Evolutionary conservation across 2,329 filamentous ascomycete species (phyloP).

Genomic region (Fusarium dimerum): DNA sequence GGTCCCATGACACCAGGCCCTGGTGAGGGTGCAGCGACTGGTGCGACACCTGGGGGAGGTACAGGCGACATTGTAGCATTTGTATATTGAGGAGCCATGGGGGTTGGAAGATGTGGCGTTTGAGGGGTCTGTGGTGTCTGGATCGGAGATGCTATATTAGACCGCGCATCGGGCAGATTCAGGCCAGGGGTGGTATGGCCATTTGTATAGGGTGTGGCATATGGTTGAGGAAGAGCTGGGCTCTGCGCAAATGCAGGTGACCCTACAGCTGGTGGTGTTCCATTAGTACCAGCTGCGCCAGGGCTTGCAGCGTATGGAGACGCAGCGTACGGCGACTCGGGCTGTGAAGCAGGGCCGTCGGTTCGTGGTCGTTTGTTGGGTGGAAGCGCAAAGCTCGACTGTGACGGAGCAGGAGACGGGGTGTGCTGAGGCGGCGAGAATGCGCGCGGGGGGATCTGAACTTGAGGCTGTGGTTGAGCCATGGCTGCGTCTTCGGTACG

Average conservation of each 20-base stretch:
- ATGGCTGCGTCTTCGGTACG: conserved; percentile 36
- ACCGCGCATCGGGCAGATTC: conserved; percentile 37
- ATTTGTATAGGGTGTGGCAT: conserved; percentile 42
- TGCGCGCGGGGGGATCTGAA: conserved; percentile 48
- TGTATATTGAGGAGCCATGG: conserved; percentile 27
- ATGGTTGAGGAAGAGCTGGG: conserved; percentile 33
- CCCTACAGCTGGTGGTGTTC: conserved; percentile 37
- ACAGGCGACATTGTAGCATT: conserved; percentile 26
- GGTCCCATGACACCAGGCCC: conserved; percentile 50
- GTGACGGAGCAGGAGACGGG: conserved; percentile 60
- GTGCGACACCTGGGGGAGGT: conserved; percentile 27
- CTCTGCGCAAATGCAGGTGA: conserved; percentile 40
- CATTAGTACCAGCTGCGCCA: conserved; percentile 37
- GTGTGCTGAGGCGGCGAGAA: conserved; percentile 65
- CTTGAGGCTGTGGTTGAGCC: conserved; percentile 59
- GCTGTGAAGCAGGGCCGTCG: conserved; percentile 67
- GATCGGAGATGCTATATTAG: conserved; percentile 34
- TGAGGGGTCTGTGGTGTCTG: conserved; percentile 16
- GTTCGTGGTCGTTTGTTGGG: conserved; percentile 66
- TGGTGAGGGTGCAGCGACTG: conserved; percentile 22
- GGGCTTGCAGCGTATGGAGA: conserved; percentile 54
- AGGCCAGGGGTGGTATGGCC: conserved; percentile 38
- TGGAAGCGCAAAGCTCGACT: conserved; percentile 58
- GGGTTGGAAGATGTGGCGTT: conserved; percentile 28
- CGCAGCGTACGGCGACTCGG: conserved; percentile 60